Conservation (phyloP, 1,284 basidiomycete species). For the Leccinum huronense region DNA sequence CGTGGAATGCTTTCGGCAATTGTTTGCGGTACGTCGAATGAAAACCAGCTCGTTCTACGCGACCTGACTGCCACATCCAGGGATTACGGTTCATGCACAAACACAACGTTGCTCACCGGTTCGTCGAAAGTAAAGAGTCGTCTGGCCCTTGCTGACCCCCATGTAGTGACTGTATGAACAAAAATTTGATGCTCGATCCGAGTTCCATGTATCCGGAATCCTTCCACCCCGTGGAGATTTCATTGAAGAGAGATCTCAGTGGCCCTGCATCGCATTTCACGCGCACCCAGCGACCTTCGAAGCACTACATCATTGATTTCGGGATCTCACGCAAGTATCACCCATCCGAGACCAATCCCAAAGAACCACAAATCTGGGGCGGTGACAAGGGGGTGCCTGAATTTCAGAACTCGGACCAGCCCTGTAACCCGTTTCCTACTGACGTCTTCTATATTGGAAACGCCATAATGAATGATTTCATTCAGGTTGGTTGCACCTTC, state of each 20-base stretch:
- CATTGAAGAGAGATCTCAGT: not conserved
- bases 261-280: not conserved
- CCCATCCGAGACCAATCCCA: not conserved
- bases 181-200: not conserved
- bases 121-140: not conserved
- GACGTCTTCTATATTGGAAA: slow-evolving; percentile 41
- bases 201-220: not conserved
- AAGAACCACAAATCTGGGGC: slow-evolving; percentile 14
- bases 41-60: not conserved
- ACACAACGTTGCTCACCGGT: slow-evolving; percentile 3
- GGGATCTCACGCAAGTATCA: not conserved
- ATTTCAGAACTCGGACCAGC: slow-evolving; percentile 18
- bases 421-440: slow-evolving; percentile 36
- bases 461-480: slow-evolving; percentile 28
- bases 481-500: slow-evolving; percentile 24
- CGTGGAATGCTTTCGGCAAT: slow-evolving; percentile 18
- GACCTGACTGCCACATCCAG: slow-evolving; percentile 11
- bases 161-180: not conserved
- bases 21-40: slow-evolving; percentile 17
- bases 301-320: not conserved
- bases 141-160: too few relatives aligned
- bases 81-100: slow-evolving; percentile 15
- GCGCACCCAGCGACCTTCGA: not conserved
- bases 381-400: slow-evolving; percentile 29
- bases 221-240: not conserved